These are phyloP conservation scores for Afroboletus lepidellus DNA, from an alignment of 1,284 basidiomycete species.

Conservation along the genomic window DNA sequence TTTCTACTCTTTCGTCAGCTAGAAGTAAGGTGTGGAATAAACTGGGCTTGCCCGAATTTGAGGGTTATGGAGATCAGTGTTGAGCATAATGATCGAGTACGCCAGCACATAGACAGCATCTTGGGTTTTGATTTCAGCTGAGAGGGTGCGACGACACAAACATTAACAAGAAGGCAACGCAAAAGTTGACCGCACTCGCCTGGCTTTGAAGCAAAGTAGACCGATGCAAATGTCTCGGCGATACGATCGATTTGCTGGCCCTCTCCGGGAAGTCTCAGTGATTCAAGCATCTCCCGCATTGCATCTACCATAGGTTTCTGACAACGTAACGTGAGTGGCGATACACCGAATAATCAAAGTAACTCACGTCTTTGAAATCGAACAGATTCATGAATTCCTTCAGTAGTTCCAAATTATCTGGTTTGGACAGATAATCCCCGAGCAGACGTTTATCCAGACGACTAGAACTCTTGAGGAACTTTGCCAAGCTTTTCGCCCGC, in stretches of 20 bases:
- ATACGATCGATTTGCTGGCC: constrained; percentile 93
- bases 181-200: constrained; percentile 41
- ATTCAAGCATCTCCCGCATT: constrained; percentile 91
- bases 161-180: constrained; percentile 6
- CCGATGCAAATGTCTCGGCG: constrained; percentile 91
- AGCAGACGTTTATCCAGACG: constrained; percentile 91
- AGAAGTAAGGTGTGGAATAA: constrained; percentile 1
- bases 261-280: constrained; percentile 95
- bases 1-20: constrained; percentile 55
- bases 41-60: constrained; percentile 73
- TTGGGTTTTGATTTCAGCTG: constrained; percentile 85
- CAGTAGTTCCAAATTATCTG: constrained; percentile 84
- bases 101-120: constrained; percentile 95
- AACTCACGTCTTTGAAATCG: constrained; percentile 84
- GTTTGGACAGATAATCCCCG: constrained; percentile 91
- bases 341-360: background rate
- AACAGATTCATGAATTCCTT: constrained; percentile 89
- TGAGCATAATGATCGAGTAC: constrained; percentile 97
- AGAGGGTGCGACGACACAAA: constrained; percentile 2
- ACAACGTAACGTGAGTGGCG: constrained; percentile 9
- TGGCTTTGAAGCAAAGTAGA: constrained; percentile 85
- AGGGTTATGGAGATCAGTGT: constrained; percentile 98
- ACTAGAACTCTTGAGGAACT: constrained; percentile 84
- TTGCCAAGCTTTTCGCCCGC: constrained; percentile 67
- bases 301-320: constrained; percentile 95